Evolutionary conservation across 257 asterid species (phyloP), one percentile per base, ranked within the genome.

Genomic region (Nemophila menziesii): DNA sequence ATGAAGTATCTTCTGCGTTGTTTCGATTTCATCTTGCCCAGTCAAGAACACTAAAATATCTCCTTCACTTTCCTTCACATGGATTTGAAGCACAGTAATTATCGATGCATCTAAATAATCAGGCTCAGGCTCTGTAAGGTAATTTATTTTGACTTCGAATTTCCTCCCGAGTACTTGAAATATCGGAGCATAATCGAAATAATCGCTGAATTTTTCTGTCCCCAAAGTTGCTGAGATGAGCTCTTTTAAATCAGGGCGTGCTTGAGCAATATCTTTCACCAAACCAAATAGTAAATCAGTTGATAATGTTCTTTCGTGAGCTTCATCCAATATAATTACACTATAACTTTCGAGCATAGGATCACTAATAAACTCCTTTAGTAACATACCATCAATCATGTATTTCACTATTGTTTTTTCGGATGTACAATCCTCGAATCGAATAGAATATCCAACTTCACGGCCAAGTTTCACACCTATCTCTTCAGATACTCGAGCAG

Each of bases 401-500:
- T 87, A 87, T 42, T 87, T 83, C 44, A 87, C 9, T 52, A 87
- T 42, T 2, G 95, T 87, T 66, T 75, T 77, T 3, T 87, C 89
- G 20, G 90, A 83, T 5, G 95, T 87, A 51, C 95, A 83, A 58
- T 87, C 97, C 56, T 87, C 95, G 57, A 87, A 87, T 16, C 95
- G 92, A 49, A 87, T 80, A 11, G n/a, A n/a, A n/a, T n/a, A n/a
- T n/a, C n/a, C n/a, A n/a, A n/a, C n/a, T n/a, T n/a, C n/a, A n/a
- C n/a, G n/a, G n/a, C n/a, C n/a, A n/a, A n/a, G n/a, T n/a, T n/a
- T n/a, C n/a, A n/a, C n/a, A n/a, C n/a, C n/a, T 94, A 83, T 71
- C 67, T 87, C 97, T 70, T 83, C 86, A 63, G 97, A 78, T 52
- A 87, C 97, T 46, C 93, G 78, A 61, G 95, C 92, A 63, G 97